Conservation (phyloP, 148 eudicot species). For the Vaccinium darrowii region DNA sequence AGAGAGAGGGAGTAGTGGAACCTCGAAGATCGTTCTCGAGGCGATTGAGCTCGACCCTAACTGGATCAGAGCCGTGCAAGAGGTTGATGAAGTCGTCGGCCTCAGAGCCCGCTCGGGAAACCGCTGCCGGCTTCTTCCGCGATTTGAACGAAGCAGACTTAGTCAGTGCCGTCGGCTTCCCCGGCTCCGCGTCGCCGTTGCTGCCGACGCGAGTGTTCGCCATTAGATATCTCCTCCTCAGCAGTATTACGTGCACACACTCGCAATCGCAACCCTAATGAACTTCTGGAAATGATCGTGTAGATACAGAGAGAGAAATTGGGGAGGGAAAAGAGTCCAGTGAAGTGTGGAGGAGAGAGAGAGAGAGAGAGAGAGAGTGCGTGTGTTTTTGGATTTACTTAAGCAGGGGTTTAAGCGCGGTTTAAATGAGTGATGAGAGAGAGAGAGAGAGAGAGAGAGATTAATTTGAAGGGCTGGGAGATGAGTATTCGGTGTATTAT, state of each 20-base stretch:
- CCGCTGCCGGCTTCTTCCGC: conserved; percentile 35
- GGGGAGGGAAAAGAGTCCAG: no score
- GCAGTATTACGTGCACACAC: not conserved
- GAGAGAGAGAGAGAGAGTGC: not conserved
- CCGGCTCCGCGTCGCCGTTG: conserved; percentile 38
- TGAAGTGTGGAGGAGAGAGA: not conserved
- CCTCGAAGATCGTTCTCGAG: conserved; percentile 91
- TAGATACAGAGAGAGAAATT: conserved; percentile 5
- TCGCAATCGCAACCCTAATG: conserved; percentile 12
- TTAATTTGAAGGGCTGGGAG: not conserved
- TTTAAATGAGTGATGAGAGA: conserved; percentile 9
- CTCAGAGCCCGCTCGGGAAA: conserved; percentile 46
- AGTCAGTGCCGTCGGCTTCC: conserved; percentile 37
- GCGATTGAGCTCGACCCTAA: conserved; percentile 82
- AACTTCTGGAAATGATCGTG: not conserved
- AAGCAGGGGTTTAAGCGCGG: conserved; percentile 28
- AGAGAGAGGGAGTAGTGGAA: conserved; percentile 23
- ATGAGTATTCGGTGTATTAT: not conserved
- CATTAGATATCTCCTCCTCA: conserved; percentile 24
- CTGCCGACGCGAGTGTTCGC: conserved; percentile 14
- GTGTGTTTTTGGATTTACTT: not conserved
- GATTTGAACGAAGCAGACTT: conserved; percentile 42
- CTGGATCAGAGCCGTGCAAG: conserved; percentile 92
- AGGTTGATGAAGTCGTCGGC: conserved; percentile 53
- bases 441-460: not conserved